A percentile compares a stretch with the other conserved stretches of the same genome.
These are phyloP conservation scores for Pleurotus djamor DNA, from an alignment of 768 basidiomycete genomes.

Conservation along the genomic window DNA sequence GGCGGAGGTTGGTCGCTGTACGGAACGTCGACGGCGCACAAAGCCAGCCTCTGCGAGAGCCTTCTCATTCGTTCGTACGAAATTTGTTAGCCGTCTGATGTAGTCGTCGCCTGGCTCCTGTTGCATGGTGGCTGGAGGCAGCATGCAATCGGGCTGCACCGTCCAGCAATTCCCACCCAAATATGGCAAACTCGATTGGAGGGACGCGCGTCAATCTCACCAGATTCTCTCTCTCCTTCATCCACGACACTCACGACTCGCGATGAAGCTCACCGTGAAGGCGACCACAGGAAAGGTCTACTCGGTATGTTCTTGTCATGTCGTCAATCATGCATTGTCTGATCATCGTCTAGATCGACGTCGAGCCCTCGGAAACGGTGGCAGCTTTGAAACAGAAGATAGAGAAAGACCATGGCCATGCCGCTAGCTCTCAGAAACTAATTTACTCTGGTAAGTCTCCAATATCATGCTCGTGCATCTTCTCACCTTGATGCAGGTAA, in stretches of 20 bases:
- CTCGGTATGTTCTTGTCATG: slow-evolving; percentile 42
- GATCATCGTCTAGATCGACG: slow-evolving; percentile 58
- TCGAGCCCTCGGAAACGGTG: slow-evolving; percentile 73
- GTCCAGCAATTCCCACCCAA: neutral
- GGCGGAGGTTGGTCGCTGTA: slow-evolving; percentile 20
- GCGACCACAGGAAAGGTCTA: slow-evolving; percentile 94
- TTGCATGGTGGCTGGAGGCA: slow-evolving; percentile 23
- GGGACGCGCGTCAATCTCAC: slow-evolving; percentile 8
- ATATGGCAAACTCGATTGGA: neutral
- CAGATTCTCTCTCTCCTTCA: slow-evolving; percentile 10
- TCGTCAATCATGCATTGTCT: neutral
- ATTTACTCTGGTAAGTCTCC: slow-evolving; percentile 81
- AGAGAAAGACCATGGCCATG: slow-evolving; percentile 67
- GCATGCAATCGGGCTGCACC: slow-evolving; percentile 5
- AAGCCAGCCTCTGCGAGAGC: slow-evolving; percentile 67
- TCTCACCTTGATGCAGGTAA: slow-evolving; percentile 58
- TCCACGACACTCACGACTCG: slow-evolving; percentile 22
- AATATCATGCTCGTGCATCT: neutral
- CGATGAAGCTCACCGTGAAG: slow-evolving; percentile 93
- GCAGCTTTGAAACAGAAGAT: slow-evolving; percentile 85
- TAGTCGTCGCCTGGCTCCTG: slow-evolving; percentile 74
- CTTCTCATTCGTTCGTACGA: slow-evolving; percentile 71
- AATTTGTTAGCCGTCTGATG: slow-evolving; percentile 64
- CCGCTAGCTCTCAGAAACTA: slow-evolving; percentile 79
- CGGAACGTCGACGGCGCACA: slow-evolving; percentile 43